phyloP scores from a whole-genome alignment of 176 grass and related monocot species.

The Oryza coarctata region DNA sequence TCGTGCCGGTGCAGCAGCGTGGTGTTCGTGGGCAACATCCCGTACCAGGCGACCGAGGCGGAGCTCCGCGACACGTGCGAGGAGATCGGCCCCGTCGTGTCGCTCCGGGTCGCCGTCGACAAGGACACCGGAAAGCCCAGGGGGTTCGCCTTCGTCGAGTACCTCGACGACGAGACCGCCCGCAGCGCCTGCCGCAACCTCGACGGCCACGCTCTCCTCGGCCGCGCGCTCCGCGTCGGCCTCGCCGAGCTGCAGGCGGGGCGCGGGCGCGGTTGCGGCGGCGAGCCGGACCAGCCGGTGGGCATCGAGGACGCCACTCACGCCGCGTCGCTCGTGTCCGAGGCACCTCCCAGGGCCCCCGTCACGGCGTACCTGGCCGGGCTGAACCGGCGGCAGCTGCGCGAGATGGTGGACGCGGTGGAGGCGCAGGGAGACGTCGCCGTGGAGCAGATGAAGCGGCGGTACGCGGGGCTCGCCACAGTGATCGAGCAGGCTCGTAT shows the following conservation, averaged over 20 bases:
- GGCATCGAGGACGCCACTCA: slow-evolving; percentile 23
- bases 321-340: neutral
- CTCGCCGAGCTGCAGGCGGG: neutral
- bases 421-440: neutral
- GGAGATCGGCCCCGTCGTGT: slow-evolving; percentile 43
- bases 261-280: neutral
- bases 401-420: neutral
- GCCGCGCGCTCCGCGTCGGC: slow-evolving; percentile 30
- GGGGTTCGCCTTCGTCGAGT: slow-evolving; percentile 39
- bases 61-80: slow-evolving; percentile 36
- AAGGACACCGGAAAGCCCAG: neutral
- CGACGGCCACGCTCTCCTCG: neutral
- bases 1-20: slow-evolving; percentile 38
- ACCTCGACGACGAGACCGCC: slow-evolving; percentile 43
- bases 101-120: slow-evolving; percentile 10
- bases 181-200: slow-evolving; percentile 36
- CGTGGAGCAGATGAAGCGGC: neutral
- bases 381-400: neutral
- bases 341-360: neutral
- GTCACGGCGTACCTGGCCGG: slow-evolving; percentile 5
- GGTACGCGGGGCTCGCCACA: neutral
- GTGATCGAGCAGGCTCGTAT: slow-evolving; percentile 30
- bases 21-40: slow-evolving; percentile 42
- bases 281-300: neutral
- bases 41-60: slow-evolving; percentile 26